A percentile compares a stretch with the other conserved stretches of the same genome.
phyloP scores from a whole-genome alignment of 2,329 filamentous ascomycete genomes.

The Apiospora hydei region DNA sequence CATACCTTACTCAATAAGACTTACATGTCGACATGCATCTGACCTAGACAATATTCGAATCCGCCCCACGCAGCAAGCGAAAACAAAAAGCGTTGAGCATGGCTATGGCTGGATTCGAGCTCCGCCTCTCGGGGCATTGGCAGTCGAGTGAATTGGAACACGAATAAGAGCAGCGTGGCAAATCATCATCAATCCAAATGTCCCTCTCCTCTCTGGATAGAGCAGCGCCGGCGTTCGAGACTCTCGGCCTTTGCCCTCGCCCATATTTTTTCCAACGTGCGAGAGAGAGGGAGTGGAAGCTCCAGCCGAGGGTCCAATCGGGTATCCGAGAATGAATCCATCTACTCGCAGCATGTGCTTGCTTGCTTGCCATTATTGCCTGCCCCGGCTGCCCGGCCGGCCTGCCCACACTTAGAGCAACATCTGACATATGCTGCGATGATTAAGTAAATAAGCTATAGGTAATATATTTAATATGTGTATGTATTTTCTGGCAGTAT shows the following conservation, averaged over 20 bases:
- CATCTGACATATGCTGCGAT: slow-evolving; percentile 12
- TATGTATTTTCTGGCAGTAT: slow-evolving; percentile 20
- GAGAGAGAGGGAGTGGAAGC: slow-evolving; percentile 13
- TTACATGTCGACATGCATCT: neutral
- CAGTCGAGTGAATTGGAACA: neutral
- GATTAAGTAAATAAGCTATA: slow-evolving; percentile 5
- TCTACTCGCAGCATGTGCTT: neutral
- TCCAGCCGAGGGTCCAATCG: slow-evolving; percentile 18
- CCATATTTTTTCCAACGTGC: neutral
- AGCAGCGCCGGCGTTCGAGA: slow-evolving; percentile 14
- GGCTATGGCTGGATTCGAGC: slow-evolving; percentile 2
- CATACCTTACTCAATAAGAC: neutral
- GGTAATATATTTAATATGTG: too few relatives aligned
- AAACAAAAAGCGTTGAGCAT: slow-evolving; percentile 1
- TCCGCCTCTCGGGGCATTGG: slow-evolving; percentile 8
- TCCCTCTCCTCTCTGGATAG: neutral
- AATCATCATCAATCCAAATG: neutral
- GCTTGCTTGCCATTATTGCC: neutral
- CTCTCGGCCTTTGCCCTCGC: slow-evolving; percentile 11
- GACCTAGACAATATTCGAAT: slow-evolving; percentile 7
- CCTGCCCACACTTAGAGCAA: neutral
- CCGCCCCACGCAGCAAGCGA: neutral
- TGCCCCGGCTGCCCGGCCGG: neutral
- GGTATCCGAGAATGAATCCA: neutral
- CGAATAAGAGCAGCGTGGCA: slow-evolving; percentile 16